These are phyloP conservation scores for Kodamaea derodonti DNA, from an alignment of 1,139 yeast species.

Conservation along the genomic window DNA sequence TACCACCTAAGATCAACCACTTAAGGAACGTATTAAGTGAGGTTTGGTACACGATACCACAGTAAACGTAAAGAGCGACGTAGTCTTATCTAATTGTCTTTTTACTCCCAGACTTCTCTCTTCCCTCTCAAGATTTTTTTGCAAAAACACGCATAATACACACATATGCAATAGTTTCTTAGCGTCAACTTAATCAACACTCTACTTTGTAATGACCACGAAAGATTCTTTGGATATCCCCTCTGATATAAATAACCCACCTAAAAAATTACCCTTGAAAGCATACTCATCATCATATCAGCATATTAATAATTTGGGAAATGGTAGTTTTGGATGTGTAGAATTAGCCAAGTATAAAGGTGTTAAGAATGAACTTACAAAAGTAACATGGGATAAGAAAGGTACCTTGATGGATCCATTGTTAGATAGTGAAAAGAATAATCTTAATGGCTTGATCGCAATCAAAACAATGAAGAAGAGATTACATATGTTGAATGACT, in stretches of 20 bases:
- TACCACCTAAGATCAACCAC: too few species aligned
- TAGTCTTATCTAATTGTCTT: too few species aligned
- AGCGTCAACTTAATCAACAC: too few species aligned
- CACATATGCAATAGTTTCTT: too few species aligned
- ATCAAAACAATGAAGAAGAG: constrained; percentile 72
- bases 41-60: too few species aligned
- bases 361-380: constrained; percentile 8
- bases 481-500: constrained; percentile 49
- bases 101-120: too few species aligned
- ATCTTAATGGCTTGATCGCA: constrained; percentile 54
- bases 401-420: constrained; percentile 54
- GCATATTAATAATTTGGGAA: constrained; percentile 55
- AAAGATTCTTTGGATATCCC: constrained; percentile 5
- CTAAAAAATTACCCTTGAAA: constrained; percentile 32
- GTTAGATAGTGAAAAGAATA: constrained; percentile 12
- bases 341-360: constrained; percentile 49
- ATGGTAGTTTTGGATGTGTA: constrained; percentile 78
- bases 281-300: constrained; percentile 45
- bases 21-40: too few species aligned
- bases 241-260: constrained; percentile 17
- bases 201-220: not conserved
- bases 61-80: too few species aligned
- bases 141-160: too few species aligned
- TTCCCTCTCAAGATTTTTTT: too few species aligned
- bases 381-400: constrained; percentile 11